Conservation (phyloP, 2,329 filamentous ascomycete species). For the Cytospora leucostoma region DNA sequence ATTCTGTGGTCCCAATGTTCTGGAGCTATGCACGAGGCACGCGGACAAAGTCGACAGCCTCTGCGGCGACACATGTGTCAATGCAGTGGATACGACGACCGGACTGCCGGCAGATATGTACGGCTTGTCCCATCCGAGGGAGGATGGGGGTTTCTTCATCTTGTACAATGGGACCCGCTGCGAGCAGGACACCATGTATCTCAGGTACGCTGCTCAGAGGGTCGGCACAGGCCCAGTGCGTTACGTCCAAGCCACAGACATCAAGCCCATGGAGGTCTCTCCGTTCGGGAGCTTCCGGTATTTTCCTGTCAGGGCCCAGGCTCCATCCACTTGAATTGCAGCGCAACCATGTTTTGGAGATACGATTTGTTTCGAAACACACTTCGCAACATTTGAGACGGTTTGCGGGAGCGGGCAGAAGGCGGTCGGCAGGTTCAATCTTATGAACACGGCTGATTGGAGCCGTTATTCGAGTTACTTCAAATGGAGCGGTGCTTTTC, state of each 20-base stretch:
- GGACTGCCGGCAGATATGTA: neutral
- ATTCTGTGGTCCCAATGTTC: neutral
- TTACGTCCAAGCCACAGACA: neutral
- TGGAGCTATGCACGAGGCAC: neutral
- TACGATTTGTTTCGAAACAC: too few species aligned
- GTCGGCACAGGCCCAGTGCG: constrained; percentile 3
- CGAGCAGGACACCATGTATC: constrained; percentile 1
- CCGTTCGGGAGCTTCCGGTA: constrained; percentile 4
- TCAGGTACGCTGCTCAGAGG: constrained; percentile 3
- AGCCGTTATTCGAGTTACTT: too few species aligned
- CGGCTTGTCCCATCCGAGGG: constrained; percentile 3
- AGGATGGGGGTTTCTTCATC: neutral
- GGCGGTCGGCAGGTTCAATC: too few species aligned
- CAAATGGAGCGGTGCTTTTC: too few species aligned
- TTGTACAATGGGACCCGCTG: constrained; percentile 8
- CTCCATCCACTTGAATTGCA: neutral
- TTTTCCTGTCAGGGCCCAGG: neutral
- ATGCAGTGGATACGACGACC: neutral
- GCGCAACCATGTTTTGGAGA: neutral
- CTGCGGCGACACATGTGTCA: constrained; percentile 4
- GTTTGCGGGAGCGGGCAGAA: too few species aligned
- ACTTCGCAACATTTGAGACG: too few species aligned
- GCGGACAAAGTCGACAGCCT: constrained; percentile 5
- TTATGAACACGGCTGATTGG: too few species aligned
- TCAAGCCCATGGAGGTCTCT: constrained; percentile 1